phyloP scores from a whole-genome alignment of 2,329 filamentous ascomycete genomes.

The Fusarium fujikuroi region DNA sequence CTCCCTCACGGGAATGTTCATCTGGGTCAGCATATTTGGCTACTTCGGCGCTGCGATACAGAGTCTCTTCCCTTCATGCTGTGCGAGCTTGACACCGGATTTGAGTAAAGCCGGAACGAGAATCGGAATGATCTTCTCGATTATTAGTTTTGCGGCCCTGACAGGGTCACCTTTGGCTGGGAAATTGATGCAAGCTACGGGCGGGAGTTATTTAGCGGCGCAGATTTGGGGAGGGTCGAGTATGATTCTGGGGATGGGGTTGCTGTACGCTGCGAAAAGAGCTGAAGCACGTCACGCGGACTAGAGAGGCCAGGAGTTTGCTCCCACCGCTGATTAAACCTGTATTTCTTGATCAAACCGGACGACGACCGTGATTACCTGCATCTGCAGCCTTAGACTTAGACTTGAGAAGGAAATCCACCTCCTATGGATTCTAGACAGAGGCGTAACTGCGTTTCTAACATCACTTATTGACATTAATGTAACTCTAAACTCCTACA shows the following conservation, averaged over 20 bases:
- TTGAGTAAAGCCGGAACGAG: slow-evolving; percentile 64
- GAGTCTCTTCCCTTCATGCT: slow-evolving; percentile 69
- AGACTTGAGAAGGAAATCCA: not conserved
- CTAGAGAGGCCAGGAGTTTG: not conserved
- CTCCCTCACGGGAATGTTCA: slow-evolving; percentile 55
- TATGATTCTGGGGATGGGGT: slow-evolving; percentile 55
- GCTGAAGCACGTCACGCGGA: slow-evolving; percentile 38
- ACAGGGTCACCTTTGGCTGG: slow-evolving; percentile 66
- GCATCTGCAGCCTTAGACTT: too few relatives aligned
- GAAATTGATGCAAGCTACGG: slow-evolving; percentile 57
- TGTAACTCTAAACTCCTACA: not conserved
- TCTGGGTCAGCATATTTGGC: slow-evolving; percentile 72
- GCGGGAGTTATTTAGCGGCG: slow-evolving; percentile 59
- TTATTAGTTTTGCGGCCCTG: slow-evolving; percentile 64
- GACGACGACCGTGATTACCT: too few relatives aligned
- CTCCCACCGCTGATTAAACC: rapidly evolving
- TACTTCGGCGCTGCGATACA: slow-evolving; percentile 72
- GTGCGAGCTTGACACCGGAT: slow-evolving; percentile 61
- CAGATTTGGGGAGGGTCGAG: slow-evolving; percentile 62
- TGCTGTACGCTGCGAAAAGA: slow-evolving; percentile 55
- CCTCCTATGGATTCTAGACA: not conserved
- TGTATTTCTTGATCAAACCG: not conserved
- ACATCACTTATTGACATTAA: not conserved
- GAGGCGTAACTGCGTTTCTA: not conserved
- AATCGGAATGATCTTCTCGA: slow-evolving; percentile 70